Evolutionary conservation across 768 basidiomycete genomes (phyloP), one percentile per base, ranked within the genome.

Genomic region (Lentinula lateritia): DNA sequence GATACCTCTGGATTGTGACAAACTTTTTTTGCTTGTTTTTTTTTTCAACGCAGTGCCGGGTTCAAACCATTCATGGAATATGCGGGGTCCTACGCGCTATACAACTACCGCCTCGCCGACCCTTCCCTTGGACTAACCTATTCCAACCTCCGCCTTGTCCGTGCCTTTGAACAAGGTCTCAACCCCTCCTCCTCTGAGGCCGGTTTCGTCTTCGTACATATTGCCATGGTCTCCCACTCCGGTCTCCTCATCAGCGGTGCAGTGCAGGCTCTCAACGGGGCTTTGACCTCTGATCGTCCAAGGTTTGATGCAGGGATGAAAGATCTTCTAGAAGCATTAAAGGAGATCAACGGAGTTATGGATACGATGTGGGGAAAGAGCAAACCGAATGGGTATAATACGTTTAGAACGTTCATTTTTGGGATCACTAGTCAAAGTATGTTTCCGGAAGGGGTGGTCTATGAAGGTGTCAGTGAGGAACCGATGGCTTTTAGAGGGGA

Each of bases 11-110:
- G n/a, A n/a, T n/a, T n/a, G n/a, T 32, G 9, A 39, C 28, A 28
- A 28, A 28, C 3, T 3, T 28, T 28, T 61, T 63, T 41, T 63
- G n/a, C 0, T n/a, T n/a, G n/a, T n/a, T n/a, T n/a, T n/a, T 13
- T 5, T 13, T 8, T 10, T 36, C 16, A 13, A 7, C n/a, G n/a
- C 53, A 65, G 64, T 20, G 66, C 66, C 5, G 68, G 69, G 8
- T 67, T 68, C 56, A 66, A 67, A 35, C 72, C 73, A 2, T 74
- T 69, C 65, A 74, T 73, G 72, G 72, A 73, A 58, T 72, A 72
- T 45, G 69, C 71, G 0, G 66, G 69, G 16, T 70, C 70, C 7
- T 73, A 74, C 52, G 73, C 73, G 7, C 67, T 74, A 2, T 66
- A 65, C 54, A 70, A 71, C 60, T 71, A 65, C 61, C 62, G 63